Evolutionary conservation across 192 early-diverging fungal genomes (phyloP), one percentile per base, ranked within the genome.

Genomic region (Entomortierella lignicola): DNA sequence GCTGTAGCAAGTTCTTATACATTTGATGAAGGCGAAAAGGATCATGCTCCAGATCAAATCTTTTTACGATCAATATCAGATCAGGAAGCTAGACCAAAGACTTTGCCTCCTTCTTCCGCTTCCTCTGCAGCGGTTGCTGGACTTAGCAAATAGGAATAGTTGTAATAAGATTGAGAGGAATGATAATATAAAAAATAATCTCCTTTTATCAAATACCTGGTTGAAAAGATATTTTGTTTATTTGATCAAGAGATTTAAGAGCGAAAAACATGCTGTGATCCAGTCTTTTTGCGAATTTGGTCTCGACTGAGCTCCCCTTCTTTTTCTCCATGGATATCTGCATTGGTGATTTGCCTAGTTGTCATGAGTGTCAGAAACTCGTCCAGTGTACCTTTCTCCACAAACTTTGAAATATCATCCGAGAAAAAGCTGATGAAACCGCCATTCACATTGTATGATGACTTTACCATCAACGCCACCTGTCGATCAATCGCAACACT

Each of bases 1-100:
- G 97, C 98, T 15, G 83, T 98, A 41, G 97, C 97, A 0, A 89
- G 91, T 23, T 94, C 92, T 21, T 99, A 99, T 83, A 95, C 95
- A 2, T 99, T 90, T 81, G 98, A 99, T 54, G 95, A 97, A 66
- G 96, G 95, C 43, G 94, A 96, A 62, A 94, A 93, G 71, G 92
- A 93, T 56, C 93, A 94, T 81, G 86, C 93, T 31, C 86, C 88
- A 0, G 94, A 96, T 75, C 81, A 91, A 29, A 86, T 98, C 53
- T 96, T 86, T 82, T 91, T 98, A 66, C 85, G 88, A 52, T 70
- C 85, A n/a, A 85, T 98, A 79, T 69, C 75, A 32, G 75, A 79
- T 47, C 75, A 79, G 27, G 75, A 79, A 34, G 75, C 75, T 4
- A 63, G 63, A 27, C 75, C 75, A 31, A 79, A 79, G 63, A 79